Percentiles rank a stretch among this genome's conserved stretches.
phyloP scores from a whole-genome alignment of 441 rosid species.

The Euphorbia schlechtendalii region DNA sequence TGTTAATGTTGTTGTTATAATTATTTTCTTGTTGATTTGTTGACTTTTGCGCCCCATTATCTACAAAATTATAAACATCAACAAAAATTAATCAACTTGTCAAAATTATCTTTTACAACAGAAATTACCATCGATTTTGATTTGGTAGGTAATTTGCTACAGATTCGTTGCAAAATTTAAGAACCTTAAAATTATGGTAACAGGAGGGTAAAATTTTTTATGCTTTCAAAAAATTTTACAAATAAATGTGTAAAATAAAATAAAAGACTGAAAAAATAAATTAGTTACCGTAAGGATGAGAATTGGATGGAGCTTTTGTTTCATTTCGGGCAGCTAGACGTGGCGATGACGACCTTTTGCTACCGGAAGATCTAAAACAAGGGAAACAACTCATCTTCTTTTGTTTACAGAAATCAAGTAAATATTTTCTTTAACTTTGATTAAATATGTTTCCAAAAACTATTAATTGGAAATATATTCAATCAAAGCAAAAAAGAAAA shows the following conservation, averaged over 20 bases:
- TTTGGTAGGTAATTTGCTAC: neutral
- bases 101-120: neutral
- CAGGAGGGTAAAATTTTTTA: too few relatives aligned
- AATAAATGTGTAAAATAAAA: neutral
- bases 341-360: conserved; percentile 24
- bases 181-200: neutral
- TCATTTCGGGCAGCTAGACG: conserved; percentile 17
- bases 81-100: neutral
- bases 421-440: neutral
- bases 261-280: neutral
- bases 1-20: conserved; percentile 12
- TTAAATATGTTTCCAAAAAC: neutral
- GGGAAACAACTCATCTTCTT: conserved; percentile 62
- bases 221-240: neutral
- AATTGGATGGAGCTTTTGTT: conserved; percentile 12
- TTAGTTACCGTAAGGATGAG: conserved; percentile 19
- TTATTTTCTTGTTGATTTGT: conserved; percentile 5
- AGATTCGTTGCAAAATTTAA: neutral
- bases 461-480: too few relatives aligned
- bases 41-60: conserved; percentile 22
- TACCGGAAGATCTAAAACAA: conserved; percentile 46
- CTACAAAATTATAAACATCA: conserved; percentile 15
- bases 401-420: neutral
- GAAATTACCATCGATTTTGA: neutral
- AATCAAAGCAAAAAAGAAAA: neutral